These are phyloP conservation scores for Phytophthora constricta DNA, from an alignment of 352 stramenopile species.

Conservation along the genomic window DNA sequence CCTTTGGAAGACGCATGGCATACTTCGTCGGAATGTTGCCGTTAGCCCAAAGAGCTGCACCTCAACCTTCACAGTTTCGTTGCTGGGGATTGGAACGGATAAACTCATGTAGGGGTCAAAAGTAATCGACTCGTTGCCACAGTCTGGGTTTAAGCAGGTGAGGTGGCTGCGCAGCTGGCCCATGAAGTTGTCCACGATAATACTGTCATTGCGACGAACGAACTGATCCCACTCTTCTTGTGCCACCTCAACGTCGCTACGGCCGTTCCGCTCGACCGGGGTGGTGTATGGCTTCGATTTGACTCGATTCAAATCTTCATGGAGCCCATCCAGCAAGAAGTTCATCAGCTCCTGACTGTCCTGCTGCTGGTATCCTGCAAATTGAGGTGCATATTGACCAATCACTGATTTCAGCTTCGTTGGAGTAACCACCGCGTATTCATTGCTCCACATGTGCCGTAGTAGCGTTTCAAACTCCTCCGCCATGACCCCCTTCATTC, in stretches of 20 bases:
- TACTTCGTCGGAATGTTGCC: conserved; percentile 82
- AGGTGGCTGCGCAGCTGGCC: conserved; percentile 89
- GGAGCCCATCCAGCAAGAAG: conserved; percentile 92
- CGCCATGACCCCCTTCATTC: conserved; percentile 93
- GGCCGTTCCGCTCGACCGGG: conserved; percentile 74
- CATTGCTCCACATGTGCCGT: conserved; percentile 93
- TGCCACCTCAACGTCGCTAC: conserved; percentile 69
- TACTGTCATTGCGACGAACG: conserved; percentile 91
- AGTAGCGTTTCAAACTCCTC: conserved; percentile 95
- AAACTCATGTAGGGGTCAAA: conserved; percentile 93
- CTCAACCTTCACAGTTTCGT: conserved; percentile 60
- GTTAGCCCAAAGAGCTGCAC: conserved; percentile 81
- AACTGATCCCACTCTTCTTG: conserved; percentile 87
- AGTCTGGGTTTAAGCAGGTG: conserved; percentile 81
- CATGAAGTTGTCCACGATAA: conserved; percentile 92
- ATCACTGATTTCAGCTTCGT: conserved; percentile 86
- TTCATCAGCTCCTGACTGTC: conserved; percentile 94
- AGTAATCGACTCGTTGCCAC: conserved; percentile 80
- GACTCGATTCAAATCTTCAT: conserved; percentile 93
- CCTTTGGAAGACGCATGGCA: conserved; percentile 61
- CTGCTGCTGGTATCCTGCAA: conserved; percentile 91
- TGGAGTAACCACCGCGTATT: conserved; percentile 85
- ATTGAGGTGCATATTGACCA: conserved; percentile 87
- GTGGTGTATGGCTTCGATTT: conserved; percentile 82
- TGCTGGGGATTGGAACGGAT: conserved; percentile 86